Evolutionary conservation across 768 basidiomycete genomes (phyloP).

Genomic region (Lentinula aciculospora): DNA sequence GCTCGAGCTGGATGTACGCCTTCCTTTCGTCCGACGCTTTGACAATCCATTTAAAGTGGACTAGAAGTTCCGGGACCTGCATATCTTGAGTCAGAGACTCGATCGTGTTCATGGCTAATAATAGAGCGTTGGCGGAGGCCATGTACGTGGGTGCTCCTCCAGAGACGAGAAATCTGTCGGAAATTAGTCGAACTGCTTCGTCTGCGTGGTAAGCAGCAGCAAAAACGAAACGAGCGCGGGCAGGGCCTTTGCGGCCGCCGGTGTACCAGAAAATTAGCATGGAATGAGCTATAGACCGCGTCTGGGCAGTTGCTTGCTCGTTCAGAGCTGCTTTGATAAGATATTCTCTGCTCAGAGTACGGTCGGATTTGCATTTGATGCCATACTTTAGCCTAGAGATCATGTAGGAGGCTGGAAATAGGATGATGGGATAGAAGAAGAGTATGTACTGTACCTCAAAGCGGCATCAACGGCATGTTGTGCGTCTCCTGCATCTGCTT

Average conservation of each 20-base stretch:
- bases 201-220: constrained; percentile 15
- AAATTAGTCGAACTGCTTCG: constrained; percentile 10
- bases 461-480: constrained; percentile 8
- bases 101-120: constrained; percentile 15
- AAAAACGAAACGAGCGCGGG: constrained; percentile 6
- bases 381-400: background rate
- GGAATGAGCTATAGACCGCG: constrained; percentile 8
- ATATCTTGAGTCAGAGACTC: constrained; percentile 7
- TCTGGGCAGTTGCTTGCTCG: background rate
- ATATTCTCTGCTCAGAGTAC: constrained; percentile 5
- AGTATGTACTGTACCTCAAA: constrained; percentile 2
- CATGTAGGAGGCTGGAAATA: background rate
- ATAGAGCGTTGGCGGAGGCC: constrained; percentile 15
- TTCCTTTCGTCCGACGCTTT: constrained; percentile 15
- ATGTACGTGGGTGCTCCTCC: no score
- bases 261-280: constrained; percentile 10
- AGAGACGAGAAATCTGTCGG: background rate
- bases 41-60: constrained; percentile 17
- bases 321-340: constrained; percentile 9
- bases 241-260: background rate
- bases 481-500: constrained; percentile 8
- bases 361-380: constrained; percentile 9
- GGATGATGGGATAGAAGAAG: background rate
- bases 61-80: constrained; percentile 9
- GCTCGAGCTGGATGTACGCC: constrained; percentile 13